Conservation (phyloP, 2,329 filamentous ascomycete genomes). For the Nannizziopsis barbatae region DNA sequence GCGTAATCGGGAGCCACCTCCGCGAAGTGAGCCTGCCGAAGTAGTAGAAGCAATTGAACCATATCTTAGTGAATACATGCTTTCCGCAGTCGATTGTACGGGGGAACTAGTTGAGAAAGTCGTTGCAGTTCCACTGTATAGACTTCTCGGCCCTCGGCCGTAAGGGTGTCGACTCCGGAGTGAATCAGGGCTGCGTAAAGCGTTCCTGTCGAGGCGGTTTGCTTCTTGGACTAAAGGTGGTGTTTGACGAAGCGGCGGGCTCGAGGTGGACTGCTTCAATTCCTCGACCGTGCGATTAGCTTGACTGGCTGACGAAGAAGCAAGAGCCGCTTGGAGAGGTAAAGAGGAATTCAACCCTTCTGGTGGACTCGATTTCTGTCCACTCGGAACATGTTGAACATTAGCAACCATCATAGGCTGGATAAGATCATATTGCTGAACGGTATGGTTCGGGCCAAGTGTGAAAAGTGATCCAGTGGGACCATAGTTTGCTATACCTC, state of each 20-base stretch:
- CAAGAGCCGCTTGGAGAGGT: conserved; percentile 6
- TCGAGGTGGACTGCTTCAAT: conserved; percentile 1
- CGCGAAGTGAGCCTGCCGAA: conserved; percentile 33
- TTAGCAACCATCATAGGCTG: conserved; percentile 73
- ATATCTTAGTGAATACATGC: conserved; percentile 35
- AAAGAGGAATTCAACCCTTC: conserved; percentile 43
- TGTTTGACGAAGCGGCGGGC: conserved; percentile 4
- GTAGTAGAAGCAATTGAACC: conserved; percentile 31
- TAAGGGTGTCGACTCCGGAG: conserved; percentile 29
- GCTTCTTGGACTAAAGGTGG: conserved; percentile 2
- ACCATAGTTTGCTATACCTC: conserved; percentile 76
- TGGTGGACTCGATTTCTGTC: conserved; percentile 69
- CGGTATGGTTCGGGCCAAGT: conserved; percentile 71
- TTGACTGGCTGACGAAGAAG: conserved; percentile 2
- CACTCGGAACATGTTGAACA: conserved; percentile 71
- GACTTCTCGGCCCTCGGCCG: conserved; percentile 33
- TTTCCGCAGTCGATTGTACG: conserved; percentile 21
- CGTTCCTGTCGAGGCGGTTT: neutral
- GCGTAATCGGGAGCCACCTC: conserved; percentile 55
- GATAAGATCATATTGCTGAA: conserved; percentile 92
- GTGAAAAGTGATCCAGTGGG: conserved; percentile 88
- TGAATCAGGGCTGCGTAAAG: conserved; percentile 48
- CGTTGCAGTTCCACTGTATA: conserved; percentile 36
- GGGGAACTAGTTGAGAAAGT: conserved; percentile 36
- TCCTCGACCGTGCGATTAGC: conserved; percentile 1